Evolutionary conservation across 371 early-diverging fungal genomes (phyloP).

Genomic region (Mucor indicus): DNA sequence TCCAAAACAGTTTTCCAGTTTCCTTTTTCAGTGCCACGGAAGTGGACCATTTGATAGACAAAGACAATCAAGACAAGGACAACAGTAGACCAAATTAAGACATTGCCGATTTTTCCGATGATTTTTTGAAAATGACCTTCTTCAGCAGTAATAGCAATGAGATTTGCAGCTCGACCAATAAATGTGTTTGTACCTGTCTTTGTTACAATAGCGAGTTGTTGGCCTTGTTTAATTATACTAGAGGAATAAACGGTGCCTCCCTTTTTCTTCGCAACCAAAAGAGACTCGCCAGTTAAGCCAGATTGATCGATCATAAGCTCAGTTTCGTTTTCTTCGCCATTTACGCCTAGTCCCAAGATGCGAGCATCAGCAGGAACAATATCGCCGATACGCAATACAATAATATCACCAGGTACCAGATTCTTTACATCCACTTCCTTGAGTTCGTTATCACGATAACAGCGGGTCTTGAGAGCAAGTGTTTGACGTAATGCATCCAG

Average conservation of each 20-base stretch:
- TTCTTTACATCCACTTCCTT: constrained; percentile 71
- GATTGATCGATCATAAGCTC: constrained; percentile 87
- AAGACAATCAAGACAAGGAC: constrained; percentile 76
- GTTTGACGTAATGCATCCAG: constrained; percentile 84
- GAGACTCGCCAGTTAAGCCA: constrained; percentile 87
- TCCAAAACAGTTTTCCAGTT: constrained; percentile 45
- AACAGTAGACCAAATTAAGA: constrained; percentile 68
- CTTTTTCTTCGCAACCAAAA: constrained; percentile 76
- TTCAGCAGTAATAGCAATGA: constrained; percentile 80
- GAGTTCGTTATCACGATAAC: constrained; percentile 71
- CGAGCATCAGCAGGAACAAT: constrained; percentile 87
- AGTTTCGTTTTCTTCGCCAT: constrained; percentile 65
- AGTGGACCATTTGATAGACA: constrained; percentile 55
- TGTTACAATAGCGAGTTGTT: constrained; percentile 76
- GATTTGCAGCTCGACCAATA: constrained; percentile 84
- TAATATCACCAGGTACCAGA: constrained; percentile 83
- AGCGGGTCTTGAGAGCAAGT: constrained; percentile 74
- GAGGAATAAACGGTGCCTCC: constrained; percentile 77
- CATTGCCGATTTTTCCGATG: constrained; percentile 76
- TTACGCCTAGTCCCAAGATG: constrained; percentile 75
- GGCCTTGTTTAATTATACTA: constrained; percentile 79
- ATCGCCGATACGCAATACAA: constrained; percentile 84
- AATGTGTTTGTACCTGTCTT: constrained; percentile 82
- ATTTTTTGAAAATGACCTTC: constrained; percentile 84
- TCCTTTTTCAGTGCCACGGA: constrained; percentile 33